Evolutionary conservation across 139 green algal genomes (phyloP).

Genomic region (Tetradesmus obliquus): DNA sequence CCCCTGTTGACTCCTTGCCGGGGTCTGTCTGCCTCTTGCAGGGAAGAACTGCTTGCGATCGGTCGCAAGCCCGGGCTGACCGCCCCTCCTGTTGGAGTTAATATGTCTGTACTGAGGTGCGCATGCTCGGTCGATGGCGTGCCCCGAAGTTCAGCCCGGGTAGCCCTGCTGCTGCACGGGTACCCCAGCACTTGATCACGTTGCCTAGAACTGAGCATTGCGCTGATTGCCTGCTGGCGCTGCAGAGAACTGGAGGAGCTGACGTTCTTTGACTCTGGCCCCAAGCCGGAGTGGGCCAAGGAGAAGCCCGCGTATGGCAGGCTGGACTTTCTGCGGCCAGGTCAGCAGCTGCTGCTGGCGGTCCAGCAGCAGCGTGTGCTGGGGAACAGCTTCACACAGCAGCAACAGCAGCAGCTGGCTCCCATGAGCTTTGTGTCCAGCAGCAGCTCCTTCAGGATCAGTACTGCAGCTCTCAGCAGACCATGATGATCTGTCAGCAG

Average conservation of each 20-base stretch:
- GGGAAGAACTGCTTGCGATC: conserved; percentile 44
- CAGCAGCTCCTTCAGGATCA: background rate
- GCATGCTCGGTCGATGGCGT: background rate
- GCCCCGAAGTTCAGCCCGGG: background rate
- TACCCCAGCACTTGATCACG: background rate
- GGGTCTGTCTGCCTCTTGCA: conserved; percentile 16
- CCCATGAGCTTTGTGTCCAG: background rate
- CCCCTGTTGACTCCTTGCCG: background rate
- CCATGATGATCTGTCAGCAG: background rate
- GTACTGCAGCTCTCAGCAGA: background rate
- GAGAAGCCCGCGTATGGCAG: conserved; percentile 26
- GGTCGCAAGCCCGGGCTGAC: conserved; percentile 12
- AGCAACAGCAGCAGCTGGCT: background rate
- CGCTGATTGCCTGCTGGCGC: background rate
- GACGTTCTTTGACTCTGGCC: conserved; percentile 45
- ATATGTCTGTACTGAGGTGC: conserved; percentile 45
- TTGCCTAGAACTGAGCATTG: background rate
- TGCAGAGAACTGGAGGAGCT: conserved; percentile 49
- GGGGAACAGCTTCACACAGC: background rate
- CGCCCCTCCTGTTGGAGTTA: conserved; percentile 13
- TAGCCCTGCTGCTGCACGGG: background rate
- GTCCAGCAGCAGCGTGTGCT: background rate
- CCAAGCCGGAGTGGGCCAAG: conserved; percentile 48
- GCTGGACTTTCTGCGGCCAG: conserved; percentile 43
- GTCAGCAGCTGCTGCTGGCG: background rate